A percentile compares a stretch with the other conserved stretches of the same genome.
Evolutionary conservation across 352 stramenopile species (phyloP).

Genomic region (Globisporangium nagaii): DNA sequence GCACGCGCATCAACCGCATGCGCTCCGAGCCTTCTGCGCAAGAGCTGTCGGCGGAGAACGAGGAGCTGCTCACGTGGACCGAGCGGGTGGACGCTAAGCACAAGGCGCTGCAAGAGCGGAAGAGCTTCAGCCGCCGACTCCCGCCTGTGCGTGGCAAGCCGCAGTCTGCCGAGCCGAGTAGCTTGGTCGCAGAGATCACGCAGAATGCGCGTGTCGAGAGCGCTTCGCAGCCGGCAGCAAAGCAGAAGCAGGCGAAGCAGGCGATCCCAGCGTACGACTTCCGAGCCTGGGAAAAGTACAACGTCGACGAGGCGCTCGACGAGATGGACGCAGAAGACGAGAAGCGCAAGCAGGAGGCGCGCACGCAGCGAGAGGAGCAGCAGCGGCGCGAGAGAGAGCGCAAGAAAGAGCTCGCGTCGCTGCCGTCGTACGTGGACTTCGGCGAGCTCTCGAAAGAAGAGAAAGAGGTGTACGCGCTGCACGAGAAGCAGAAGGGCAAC

Average conservation of each 20-base stretch:
- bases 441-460: slow-evolving; percentile 43
- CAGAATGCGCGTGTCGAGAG: not conserved
- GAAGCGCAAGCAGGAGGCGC: slow-evolving; percentile 26
- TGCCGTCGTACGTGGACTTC: slow-evolving; percentile 56
- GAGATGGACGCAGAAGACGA: slow-evolving; percentile 63
- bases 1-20: slow-evolving; percentile 68
- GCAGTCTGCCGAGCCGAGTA: not conserved
- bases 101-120: slow-evolving; percentile 33
- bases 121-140: slow-evolving; percentile 6
- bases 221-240: slow-evolving; percentile 3
- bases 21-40: slow-evolving; percentile 35
- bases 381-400: slow-evolving; percentile 34
- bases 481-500: slow-evolving; percentile 93
- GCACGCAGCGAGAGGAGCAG: slow-evolving; percentile 23
- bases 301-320: slow-evolving; percentile 76
- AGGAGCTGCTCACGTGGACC: slow-evolving; percentile 66
- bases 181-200: slow-evolving; percentile 13
- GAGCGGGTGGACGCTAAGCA: slow-evolving; percentile 51
- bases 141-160: slow-evolving; percentile 57
- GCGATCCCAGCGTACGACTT: slow-evolving; percentile 88
- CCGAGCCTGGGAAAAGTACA: slow-evolving; percentile 88
- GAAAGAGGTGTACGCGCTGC: slow-evolving; percentile 46
- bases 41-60: slow-evolving; percentile 54
- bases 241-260: slow-evolving; percentile 21
- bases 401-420: slow-evolving; percentile 47